These are phyloP conservation scores for Thalassiosira hispida DNA, from an alignment of 352 stramenopile species.

Conservation along the genomic window DNA sequence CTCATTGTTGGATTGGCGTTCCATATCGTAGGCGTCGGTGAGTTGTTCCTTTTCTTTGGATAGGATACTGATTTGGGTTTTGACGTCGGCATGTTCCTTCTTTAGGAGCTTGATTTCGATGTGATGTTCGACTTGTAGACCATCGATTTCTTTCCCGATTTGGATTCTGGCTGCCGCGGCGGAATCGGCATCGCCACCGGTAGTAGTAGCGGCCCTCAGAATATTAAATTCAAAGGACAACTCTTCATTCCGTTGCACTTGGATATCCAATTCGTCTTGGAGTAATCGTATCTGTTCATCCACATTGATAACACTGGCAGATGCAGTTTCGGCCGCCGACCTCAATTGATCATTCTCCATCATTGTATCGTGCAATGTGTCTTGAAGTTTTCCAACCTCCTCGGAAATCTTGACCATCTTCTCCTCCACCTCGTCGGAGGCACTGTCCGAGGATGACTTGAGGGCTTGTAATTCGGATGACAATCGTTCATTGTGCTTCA, in stretches of 20 bases:
- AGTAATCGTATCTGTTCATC: too few relatives aligned
- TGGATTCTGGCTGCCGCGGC: neutral
- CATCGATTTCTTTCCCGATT: slow-evolving; percentile 1
- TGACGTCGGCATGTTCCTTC: slow-evolving; percentile 8
- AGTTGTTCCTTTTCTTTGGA: slow-evolving; percentile 10
- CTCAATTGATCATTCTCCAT: too few relatives aligned
- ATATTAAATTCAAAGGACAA: neutral
- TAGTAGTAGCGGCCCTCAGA: neutral
- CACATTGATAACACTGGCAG: neutral
- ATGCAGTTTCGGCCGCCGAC: too few relatives aligned
- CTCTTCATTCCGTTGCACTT: neutral
- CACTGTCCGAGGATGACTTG: too few relatives aligned
- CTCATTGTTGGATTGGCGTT: slow-evolving; percentile 5
- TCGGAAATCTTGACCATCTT: too few relatives aligned
- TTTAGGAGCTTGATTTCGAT: slow-evolving; percentile 22
- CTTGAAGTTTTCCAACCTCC: too few relatives aligned
- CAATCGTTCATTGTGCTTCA: too few relatives aligned
- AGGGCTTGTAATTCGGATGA: too few relatives aligned
- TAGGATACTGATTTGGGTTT: slow-evolving; percentile 7
- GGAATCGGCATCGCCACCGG: neutral
- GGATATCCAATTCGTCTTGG: neutral
- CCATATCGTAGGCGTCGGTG: slow-evolving; percentile 6
- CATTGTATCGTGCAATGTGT: too few relatives aligned
- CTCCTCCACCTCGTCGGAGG: too few relatives aligned
- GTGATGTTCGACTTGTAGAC: slow-evolving; percentile 6